Conservation (phyloP, 2,329 filamentous ascomycete species). For the Penicillium concentricum region DNA sequence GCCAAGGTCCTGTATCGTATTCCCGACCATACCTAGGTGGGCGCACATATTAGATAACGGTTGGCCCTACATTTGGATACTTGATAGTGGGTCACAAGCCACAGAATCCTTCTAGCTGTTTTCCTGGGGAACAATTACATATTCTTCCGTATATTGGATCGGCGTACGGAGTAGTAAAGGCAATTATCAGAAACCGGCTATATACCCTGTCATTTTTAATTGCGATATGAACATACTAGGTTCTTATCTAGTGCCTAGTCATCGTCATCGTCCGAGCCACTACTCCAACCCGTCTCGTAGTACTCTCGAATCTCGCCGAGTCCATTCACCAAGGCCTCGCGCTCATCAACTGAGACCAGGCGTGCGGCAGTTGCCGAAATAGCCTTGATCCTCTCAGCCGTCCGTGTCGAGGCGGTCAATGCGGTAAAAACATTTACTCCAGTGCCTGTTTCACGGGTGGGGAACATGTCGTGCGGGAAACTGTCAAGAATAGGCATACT, state of each 20-base stretch:
- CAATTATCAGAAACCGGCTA: background rate
- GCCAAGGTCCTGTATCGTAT: too few species aligned
- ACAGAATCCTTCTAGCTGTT: background rate
- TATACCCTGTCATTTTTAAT: background rate
- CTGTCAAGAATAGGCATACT: slow-evolving; percentile 78
- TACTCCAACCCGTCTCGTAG: slow-evolving; percentile 85
- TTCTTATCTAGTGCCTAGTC: slow-evolving; percentile 29
- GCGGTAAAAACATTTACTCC: slow-evolving; percentile 53
- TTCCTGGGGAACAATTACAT: background rate
- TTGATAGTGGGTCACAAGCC: background rate
- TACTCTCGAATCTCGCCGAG: slow-evolving; percentile 80
- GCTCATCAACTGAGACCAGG: slow-evolving; percentile 69
- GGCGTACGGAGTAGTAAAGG: background rate
- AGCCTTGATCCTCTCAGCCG: slow-evolving; percentile 66
- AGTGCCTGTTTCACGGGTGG: slow-evolving; percentile 40
- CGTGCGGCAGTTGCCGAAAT: slow-evolving; percentile 65
- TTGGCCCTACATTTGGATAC: background rate
- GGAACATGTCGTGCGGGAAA: slow-evolving; percentile 73
- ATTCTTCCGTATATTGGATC: background rate
- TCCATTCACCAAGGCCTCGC: slow-evolving; percentile 78
- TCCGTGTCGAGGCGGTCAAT: slow-evolving; percentile 71
- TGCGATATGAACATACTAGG: background rate
- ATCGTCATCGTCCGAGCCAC: slow-evolving; percentile 54
- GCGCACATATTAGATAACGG: too few species aligned
- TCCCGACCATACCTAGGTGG: too few species aligned